phyloP scores from a whole-genome alignment of 805 yeast genomes.

The Kurtzmaniella cleridarum region DNA sequence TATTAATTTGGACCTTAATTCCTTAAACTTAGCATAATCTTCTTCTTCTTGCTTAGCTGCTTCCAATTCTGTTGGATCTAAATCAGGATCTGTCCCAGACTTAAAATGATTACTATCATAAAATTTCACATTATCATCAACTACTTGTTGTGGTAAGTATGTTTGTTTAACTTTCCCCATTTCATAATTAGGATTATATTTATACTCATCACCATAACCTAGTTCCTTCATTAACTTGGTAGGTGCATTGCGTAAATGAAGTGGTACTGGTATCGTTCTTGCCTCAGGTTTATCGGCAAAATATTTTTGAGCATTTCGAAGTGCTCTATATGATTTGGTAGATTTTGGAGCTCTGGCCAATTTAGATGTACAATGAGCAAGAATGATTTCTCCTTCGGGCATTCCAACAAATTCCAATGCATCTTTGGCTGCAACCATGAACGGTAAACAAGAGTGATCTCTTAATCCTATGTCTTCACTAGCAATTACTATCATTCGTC shows the following conservation, averaged over 20 bases:
- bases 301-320: slow-evolving; percentile 58
- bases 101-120: slow-evolving; percentile 58
- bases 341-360: slow-evolving; percentile 82
- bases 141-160: slow-evolving; percentile 65
- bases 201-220: slow-evolving; percentile 81
- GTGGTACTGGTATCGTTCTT: slow-evolving; percentile 61
- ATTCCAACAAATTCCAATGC: slow-evolving; percentile 87
- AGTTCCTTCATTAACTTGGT: slow-evolving; percentile 83
- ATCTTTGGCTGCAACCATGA: slow-evolving; percentile 80
- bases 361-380: slow-evolving; percentile 92
- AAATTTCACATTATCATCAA: slow-evolving; percentile 32
- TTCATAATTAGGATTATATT: slow-evolving; percentile 77
- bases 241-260: slow-evolving; percentile 92
- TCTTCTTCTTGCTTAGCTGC: slow-evolving; percentile 10
- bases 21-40: slow-evolving; percentile 15
- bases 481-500: slow-evolving; percentile 92
- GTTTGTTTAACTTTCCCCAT: slow-evolving; percentile 72
- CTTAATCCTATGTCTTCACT: slow-evolving; percentile 89
- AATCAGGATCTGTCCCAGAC: slow-evolving; percentile 12
- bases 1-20: slow-evolving; percentile 6
- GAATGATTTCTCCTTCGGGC: slow-evolving; percentile 87
- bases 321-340: slow-evolving; percentile 78
- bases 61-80: slow-evolving; percentile 9
- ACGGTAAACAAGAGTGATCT: slow-evolving; percentile 79
- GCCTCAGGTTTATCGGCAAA: slow-evolving; percentile 53